These are phyloP conservation scores for Chytridium lagenaria DNA, from an alignment of 371 early-diverging fungal genomes.

Conservation along the genomic window DNA sequence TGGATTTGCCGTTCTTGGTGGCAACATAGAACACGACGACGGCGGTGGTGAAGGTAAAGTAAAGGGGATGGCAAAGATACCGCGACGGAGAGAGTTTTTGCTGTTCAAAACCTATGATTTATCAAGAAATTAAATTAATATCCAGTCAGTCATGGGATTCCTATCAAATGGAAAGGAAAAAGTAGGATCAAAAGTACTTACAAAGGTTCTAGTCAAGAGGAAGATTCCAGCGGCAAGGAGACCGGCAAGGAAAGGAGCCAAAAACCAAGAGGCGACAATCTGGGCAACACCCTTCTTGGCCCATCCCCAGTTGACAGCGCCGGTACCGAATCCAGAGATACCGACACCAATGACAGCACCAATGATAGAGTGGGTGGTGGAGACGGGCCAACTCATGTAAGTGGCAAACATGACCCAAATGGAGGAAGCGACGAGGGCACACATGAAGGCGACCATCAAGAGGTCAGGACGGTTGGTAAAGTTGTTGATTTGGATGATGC, in stretches of 20 bases:
- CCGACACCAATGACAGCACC: conserved; percentile 84
- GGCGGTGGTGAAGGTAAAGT: conserved; percentile 73
- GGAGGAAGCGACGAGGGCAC: conserved; percentile 78
- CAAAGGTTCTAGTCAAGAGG: conserved; percentile 55
- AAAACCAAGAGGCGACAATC: conserved; percentile 81
- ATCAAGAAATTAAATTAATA: no score
- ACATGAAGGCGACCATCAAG: conserved; percentile 83
- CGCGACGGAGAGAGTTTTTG: conserved; percentile 72
- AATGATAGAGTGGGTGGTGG: conserved; percentile 76
- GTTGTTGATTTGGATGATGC: conserved; percentile 73
- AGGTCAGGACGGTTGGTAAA: conserved; percentile 70
- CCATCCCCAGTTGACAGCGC: conserved; percentile 74
- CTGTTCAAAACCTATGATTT: conserved; percentile 25
- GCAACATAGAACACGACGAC: conserved; percentile 80
- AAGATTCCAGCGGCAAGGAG: conserved; percentile 70
- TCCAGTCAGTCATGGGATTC: no score
- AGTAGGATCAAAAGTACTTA: neutral
- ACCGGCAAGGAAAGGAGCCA: conserved; percentile 76
- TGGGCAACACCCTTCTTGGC: conserved; percentile 63
- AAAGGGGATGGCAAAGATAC: conserved; percentile 80
- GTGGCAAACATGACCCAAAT: conserved; percentile 76
- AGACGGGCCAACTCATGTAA: conserved; percentile 61
- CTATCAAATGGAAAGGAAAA: neutral
- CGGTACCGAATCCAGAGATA: conserved; percentile 71
- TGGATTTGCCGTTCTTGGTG: conserved; percentile 69